Percentiles rank a stretch among this genome's conserved stretches.
phyloP scores from a whole-genome alignment of 352 stramenopile genomes.

The Lagenidium giganteum region DNA sequence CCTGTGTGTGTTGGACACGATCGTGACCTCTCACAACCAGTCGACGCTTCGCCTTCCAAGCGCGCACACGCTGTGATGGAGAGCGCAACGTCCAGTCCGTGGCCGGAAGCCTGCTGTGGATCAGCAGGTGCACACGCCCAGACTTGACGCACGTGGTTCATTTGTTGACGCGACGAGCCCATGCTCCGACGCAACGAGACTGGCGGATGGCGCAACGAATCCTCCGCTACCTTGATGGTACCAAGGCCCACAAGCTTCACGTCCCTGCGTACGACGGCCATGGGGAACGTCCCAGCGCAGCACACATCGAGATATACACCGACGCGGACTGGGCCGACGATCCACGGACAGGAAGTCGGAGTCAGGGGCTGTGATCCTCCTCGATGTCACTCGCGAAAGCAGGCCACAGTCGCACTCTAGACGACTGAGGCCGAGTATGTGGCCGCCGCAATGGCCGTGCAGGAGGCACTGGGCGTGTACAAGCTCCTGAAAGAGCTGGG shows the following conservation, averaged over 20 bases:
- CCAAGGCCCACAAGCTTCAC: slow-evolving; percentile 1
- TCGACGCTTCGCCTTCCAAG: slow-evolving; percentile 10
- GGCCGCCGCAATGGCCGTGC: neutral
- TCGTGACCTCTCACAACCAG: too few relatives aligned
- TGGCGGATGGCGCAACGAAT: slow-evolving; percentile 17
- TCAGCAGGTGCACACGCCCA: slow-evolving; percentile 13
- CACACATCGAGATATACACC: slow-evolving; percentile 6
- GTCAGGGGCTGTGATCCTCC: too few relatives aligned
- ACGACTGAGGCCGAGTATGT: slow-evolving; percentile 22
- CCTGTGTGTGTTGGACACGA: too few relatives aligned
- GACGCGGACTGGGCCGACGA: slow-evolving; percentile 15
- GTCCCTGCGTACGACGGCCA: neutral
- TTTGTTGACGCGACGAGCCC: slow-evolving; percentile 4
- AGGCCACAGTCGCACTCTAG: too few relatives aligned
- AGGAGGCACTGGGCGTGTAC: slow-evolving; percentile 5
- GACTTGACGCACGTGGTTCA: slow-evolving; percentile 18
- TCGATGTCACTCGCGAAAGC: too few relatives aligned
- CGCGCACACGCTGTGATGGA: neutral
- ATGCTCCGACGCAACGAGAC: slow-evolving; percentile 3
- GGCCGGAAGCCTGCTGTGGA: slow-evolving; percentile 21
- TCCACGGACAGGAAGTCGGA: too few relatives aligned
- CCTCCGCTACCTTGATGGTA: slow-evolving; percentile 14
- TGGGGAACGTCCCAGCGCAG: neutral
- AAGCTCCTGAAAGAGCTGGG: slow-evolving; percentile 12
- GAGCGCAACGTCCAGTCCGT: slow-evolving; percentile 26